Evolutionary conservation across 192 early-diverging fungal species (phyloP).

Genomic region (Dissophora globulifera): DNA sequence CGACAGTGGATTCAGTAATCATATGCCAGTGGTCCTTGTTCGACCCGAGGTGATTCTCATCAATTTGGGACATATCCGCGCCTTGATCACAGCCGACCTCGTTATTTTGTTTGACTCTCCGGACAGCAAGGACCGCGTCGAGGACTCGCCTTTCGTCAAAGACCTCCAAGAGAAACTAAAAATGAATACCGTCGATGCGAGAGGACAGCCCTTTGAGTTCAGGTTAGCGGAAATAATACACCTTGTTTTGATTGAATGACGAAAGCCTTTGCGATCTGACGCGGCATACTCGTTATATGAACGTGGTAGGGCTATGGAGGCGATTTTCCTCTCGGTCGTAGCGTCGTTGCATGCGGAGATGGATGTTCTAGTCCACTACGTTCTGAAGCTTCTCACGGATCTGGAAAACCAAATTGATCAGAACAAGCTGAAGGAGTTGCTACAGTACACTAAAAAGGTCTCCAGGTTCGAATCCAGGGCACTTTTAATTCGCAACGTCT

Average conservation of each 20-base stretch:
- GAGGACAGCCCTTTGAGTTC: conserved; percentile 61
- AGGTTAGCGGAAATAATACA: conserved; percentile 41
- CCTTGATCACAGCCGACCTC: conserved; percentile 80
- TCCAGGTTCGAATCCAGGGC: conserved; percentile 80
- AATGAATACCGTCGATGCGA: conserved; percentile 29
- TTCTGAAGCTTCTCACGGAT: conserved; percentile 65
- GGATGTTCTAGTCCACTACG: conserved; percentile 69
- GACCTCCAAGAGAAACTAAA: conserved; percentile 79
- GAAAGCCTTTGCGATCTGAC: conserved; percentile 1
- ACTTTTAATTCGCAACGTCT: conserved; percentile 74
- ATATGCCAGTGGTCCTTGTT: conserved; percentile 85
- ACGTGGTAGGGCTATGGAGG: conserved; percentile 74
- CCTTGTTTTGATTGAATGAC: no score
- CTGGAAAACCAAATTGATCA: conserved; percentile 78
- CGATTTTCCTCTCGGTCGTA: conserved; percentile 77
- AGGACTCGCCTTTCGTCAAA: conserved; percentile 76
- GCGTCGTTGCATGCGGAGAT: conserved; percentile 72
- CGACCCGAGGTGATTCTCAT: conserved; percentile 83
- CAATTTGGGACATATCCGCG: conserved; percentile 81
- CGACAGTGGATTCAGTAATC: conserved; percentile 75
- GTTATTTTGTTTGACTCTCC: conserved; percentile 78
- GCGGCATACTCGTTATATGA: no score
- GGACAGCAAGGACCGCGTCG: conserved; percentile 66
- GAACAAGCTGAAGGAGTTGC: conserved; percentile 75
- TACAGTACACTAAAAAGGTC: conserved; percentile 78